Evolutionary conservation across 2,329 filamentous ascomycete species (phyloP).

Genomic region (Apiospora koreana): DNA sequence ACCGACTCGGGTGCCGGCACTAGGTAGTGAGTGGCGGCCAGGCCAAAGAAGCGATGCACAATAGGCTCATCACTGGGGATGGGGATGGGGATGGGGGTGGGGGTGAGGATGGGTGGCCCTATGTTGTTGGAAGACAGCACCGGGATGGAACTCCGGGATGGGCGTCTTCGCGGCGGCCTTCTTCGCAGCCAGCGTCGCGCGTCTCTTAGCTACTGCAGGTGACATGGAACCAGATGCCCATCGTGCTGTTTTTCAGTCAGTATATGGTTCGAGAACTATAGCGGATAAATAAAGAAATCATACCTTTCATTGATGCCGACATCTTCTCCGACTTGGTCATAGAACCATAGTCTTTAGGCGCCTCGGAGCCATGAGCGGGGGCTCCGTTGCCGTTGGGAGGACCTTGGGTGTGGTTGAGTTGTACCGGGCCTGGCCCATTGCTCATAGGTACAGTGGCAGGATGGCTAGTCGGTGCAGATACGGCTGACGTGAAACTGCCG

Average conservation of each 20-base stretch:
- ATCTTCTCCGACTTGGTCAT: constrained; percentile 69
- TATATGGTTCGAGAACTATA: background rate
- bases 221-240: constrained; percentile 64
- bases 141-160: constrained; percentile 17
- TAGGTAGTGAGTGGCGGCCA: background rate
- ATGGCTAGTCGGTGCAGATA: constrained; percentile 18
- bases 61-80: constrained; percentile 9
- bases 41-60: background rate
- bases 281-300: constrained; percentile 10
- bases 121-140: constrained; percentile 10
- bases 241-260: constrained; percentile 45
- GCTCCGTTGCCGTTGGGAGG: constrained; percentile 13
- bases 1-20: background rate
- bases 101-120: background rate
- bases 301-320: constrained; percentile 66
- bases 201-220: constrained; percentile 60
- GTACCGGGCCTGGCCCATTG: background rate
- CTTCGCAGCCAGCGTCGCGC: constrained; percentile 60
- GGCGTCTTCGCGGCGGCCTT: constrained; percentile 45
- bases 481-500: background rate
- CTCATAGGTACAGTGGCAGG: constrained; percentile 20
- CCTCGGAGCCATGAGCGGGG: constrained; percentile 15
- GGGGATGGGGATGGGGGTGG: background rate
- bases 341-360: constrained; percentile 55
- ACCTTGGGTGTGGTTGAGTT: background rate